These are phyloP conservation scores for Oxytropis ochrocephala DNA, from an alignment of 306 rosid genomes.

Conservation along the genomic window DNA sequence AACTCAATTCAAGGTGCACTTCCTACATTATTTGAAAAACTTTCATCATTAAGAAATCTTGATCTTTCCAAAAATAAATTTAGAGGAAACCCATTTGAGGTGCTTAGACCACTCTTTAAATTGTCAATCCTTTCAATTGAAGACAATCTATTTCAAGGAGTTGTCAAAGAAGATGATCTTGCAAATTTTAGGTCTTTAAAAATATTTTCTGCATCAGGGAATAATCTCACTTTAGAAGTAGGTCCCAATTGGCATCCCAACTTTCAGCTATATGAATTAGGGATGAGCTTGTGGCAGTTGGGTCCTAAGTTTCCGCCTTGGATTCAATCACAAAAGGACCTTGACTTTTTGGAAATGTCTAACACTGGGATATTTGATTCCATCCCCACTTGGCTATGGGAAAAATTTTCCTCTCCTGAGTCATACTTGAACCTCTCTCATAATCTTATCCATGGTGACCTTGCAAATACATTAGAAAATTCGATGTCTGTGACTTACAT, in stretches of 20 bases:
- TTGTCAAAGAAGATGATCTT: not conserved
- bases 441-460: too few species aligned
- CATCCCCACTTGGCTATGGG: conserved; percentile 12
- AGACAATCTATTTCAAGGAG: too few species aligned
- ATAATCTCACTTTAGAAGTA: too few species aligned
- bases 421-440: too few species aligned
- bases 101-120: too few species aligned
- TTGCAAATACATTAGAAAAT: too few species aligned
- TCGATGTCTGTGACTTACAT: too few species aligned
- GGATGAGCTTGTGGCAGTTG: not conserved
- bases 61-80: too few species aligned
- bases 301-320: conserved; percentile 19
- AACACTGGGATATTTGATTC: not conserved
- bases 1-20: not conserved
- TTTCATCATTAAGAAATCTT: not conserved
- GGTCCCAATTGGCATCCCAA: too few species aligned
- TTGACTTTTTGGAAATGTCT: not conserved
- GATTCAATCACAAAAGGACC: conserved; percentile 2
- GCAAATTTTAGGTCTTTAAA: not conserved
- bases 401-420: too few species aligned
- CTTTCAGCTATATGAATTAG: not conserved
- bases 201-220: not conserved
- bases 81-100: too few species aligned
- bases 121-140: too few species aligned
- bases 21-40: not conserved